A percentile compares a stretch with the other conserved stretches of the same genome.
These are phyloP conservation scores for Populus tomentosa DNA, from an alignment of 441 rosid genomes.

Conservation along the genomic window DNA sequence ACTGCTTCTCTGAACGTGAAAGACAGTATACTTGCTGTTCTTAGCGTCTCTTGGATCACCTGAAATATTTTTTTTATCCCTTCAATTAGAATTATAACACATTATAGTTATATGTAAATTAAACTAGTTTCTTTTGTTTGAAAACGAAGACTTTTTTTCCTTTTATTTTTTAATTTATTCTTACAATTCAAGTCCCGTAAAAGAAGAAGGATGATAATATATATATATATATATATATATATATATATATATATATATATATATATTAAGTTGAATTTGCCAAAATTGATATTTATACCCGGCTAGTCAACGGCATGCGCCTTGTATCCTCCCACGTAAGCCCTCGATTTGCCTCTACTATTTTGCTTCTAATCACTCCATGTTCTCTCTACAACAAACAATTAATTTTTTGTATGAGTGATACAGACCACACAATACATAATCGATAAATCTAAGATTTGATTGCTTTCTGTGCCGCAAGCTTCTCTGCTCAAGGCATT, in stretches of 20 bases:
- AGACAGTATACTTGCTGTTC: slow-evolving; percentile 79
- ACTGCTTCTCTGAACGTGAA: slow-evolving; percentile 93
- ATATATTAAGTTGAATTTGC: neutral
- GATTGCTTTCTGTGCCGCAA: neutral
- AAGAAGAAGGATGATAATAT: neutral
- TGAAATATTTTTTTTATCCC: slow-evolving; percentile 11
- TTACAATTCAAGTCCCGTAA: neutral
- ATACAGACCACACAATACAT: neutral
- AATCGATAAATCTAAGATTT: neutral
- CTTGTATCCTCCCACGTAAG: slow-evolving; percentile 89
- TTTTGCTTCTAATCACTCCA: slow-evolving; percentile 41
- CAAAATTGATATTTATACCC: slow-evolving; percentile 35
- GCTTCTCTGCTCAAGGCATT: neutral
- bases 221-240: too few relatives aligned
- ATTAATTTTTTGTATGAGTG: neutral
- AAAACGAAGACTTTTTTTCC: too few relatives aligned
- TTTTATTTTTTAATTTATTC: too few relatives aligned
- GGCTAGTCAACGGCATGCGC: slow-evolving; percentile 73
- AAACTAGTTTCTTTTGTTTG: neutral
- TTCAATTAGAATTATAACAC: neutral
- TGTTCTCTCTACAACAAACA: slow-evolving; percentile 54
- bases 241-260: too few relatives aligned
- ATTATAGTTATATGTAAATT: neutral
- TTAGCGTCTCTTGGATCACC: slow-evolving; percentile 94
- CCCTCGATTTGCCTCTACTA: slow-evolving; percentile 45